phyloP scores from a whole-genome alignment of 768 basidiomycete species.

The Amanita rimosa region DNA sequence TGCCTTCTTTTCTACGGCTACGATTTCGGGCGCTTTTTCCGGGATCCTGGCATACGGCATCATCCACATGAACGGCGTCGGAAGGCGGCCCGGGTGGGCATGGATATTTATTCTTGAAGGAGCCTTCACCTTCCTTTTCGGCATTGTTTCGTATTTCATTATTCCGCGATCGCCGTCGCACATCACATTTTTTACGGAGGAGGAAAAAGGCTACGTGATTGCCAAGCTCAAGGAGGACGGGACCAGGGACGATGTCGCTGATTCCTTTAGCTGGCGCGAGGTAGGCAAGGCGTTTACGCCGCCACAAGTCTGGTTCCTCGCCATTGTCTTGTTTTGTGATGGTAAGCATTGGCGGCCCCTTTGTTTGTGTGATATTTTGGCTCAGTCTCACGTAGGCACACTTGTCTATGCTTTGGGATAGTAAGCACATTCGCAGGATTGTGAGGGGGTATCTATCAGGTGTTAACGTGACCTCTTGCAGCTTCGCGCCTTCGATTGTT shows the following conservation, averaged over 20 bases:
- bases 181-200: slow-evolving; percentile 32
- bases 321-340: slow-evolving; percentile 38
- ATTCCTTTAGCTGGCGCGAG: slow-evolving; percentile 48
- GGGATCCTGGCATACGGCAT: slow-evolving; percentile 61
- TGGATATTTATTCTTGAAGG: slow-evolving; percentile 68
- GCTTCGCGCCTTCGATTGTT: slow-evolving; percentile 69
- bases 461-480: slow-evolving; percentile 11
- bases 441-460: slow-evolving; percentile 2
- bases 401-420: slow-evolving; percentile 37
- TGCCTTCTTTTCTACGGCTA: slow-evolving; percentile 39
- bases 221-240: slow-evolving; percentile 30
- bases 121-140: slow-evolving; percentile 49
- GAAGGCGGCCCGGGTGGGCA: slow-evolving; percentile 46
- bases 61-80: slow-evolving; percentile 47
- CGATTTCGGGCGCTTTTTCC: slow-evolving; percentile 55
- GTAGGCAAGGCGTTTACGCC: slow-evolving; percentile 34
- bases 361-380: neutral
- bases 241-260: slow-evolving; percentile 26
- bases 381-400: slow-evolving; percentile 19
- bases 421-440: slow-evolving; percentile 18
- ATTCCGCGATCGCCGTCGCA: slow-evolving; percentile 13
- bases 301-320: slow-evolving; percentile 44
- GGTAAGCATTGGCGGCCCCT: slow-evolving; percentile 20
- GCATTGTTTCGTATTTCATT: slow-evolving; percentile 31
- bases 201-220: slow-evolving; percentile 38